Base-by-base conservation (phyloP, 1,139 yeast species). In the Suhomyces panamericanus region DNA sequence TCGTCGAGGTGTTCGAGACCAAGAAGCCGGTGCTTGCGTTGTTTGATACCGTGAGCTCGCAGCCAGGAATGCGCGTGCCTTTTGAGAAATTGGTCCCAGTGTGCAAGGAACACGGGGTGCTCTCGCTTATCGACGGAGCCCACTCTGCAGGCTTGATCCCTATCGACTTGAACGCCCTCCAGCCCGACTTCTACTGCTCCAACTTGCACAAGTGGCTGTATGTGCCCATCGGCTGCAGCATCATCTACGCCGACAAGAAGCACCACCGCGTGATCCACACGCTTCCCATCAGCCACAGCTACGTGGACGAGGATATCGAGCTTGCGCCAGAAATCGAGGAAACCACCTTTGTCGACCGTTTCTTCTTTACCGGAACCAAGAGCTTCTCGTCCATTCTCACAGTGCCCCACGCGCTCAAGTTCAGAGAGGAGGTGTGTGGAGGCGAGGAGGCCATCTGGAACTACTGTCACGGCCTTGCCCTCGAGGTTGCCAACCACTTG, bases 141-240 rank as follows among this genome's bases (percentile, higher is more conserved):
- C 93, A 86, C 58, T 78, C 81, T 1, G 69, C 80, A 32, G 93
- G 93, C 0, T 63, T 80, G 42, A 55, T 81, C 10, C 76, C 77
- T 2, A 52, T 83, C 17, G 70, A 78, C 46, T 57, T 84, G 41
- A 55, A 57, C 0, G 55, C 59, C 2, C 63, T 78, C 16, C 58
- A 70, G 42, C 88, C 91, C 0, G 90, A 84, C 56, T 85, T 82
- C 57, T 78, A 73, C 55, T 73, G 78, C 13, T 66, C 85, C 33
- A 85, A 85, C 56, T 65, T 84, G 29, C 91, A 86, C 69, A 86
- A 86, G 58, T 85, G 91, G 91, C 67, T 73, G 38, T 81, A 59
- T 51, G 73, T 74, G 17, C 87, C 90, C 2, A 67, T 81, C 40
- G 80, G 83, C 1, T 73, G 78, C 52, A 85, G 87, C 0, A 67